Evolutionary conservation across 2,329 filamentous ascomycete genomes (phyloP).

Genomic region (Hortaea werneckii): DNA sequence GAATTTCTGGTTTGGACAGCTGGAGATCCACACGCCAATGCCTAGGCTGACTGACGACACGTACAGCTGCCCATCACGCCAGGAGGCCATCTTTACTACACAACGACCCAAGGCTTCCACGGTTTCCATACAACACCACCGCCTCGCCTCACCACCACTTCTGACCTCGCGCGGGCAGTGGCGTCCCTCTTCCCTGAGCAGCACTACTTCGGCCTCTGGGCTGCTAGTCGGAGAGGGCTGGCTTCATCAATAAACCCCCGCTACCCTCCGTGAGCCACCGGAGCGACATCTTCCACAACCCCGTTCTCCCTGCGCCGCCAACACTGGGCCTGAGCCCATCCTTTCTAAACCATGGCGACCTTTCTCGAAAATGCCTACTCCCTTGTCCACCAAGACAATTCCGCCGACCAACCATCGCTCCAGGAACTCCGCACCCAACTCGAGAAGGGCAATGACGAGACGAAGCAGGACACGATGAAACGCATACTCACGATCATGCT

Average conservation of each 20-base stretch:
- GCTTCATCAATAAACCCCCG: constrained; percentile 12
- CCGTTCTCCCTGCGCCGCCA: too few species aligned
- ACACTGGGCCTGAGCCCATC: not conserved
- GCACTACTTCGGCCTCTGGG: not conserved
- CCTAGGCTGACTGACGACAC: too few species aligned
- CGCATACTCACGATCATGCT: constrained; percentile 94
- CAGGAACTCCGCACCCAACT: constrained; percentile 70
- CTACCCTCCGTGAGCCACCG: constrained; percentile 1
- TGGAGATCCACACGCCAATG: not conserved
- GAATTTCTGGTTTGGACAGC: constrained; percentile 1
- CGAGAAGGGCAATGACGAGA: constrained; percentile 31
- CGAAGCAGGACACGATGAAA: constrained; percentile 56
- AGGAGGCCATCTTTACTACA: too few species aligned
- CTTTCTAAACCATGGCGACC: constrained; percentile 63
- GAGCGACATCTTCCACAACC: too few species aligned
- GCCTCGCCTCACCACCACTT: too few species aligned
- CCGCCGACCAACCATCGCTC: constrained; percentile 78
- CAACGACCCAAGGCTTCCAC: too few species aligned
- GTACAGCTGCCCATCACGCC: too few species aligned
- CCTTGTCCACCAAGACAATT: constrained; percentile 94
- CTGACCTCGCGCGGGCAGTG: too few species aligned
- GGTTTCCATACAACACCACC: too few species aligned
- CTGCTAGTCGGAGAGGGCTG: constrained; percentile 14
- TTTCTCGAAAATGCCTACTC: constrained; percentile 95
- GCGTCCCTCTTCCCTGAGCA: too few species aligned